Evolutionary conservation across 345 rosid genomes (phyloP).

Genomic region (Eucalyptus dawsonii): DNA sequence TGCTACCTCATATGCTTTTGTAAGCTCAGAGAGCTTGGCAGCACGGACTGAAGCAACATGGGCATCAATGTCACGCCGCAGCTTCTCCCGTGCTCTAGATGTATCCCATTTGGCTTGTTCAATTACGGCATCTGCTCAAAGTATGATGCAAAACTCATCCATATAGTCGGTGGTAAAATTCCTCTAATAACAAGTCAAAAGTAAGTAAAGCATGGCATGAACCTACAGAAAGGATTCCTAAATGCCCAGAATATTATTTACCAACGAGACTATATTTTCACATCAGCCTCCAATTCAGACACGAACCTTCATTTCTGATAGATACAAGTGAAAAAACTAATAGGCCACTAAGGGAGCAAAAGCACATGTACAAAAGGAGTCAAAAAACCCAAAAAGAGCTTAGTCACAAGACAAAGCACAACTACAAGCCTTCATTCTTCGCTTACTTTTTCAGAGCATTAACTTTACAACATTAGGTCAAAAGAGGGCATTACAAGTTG

Average conservation of each 20-base stretch:
- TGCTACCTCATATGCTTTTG: constrained; percentile 64
- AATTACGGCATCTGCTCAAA: constrained; percentile 65
- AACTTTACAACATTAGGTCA: background rate
- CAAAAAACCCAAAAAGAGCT: background rate
- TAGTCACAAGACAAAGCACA: background rate
- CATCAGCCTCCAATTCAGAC: background rate
- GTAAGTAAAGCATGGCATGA: background rate
- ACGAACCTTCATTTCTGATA: background rate
- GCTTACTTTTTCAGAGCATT: background rate
- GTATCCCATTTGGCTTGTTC: constrained; percentile 92
- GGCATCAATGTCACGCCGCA: constrained; percentile 77
- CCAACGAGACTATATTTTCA: background rate
- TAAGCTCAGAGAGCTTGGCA: constrained; percentile 74
- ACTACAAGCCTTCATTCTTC: background rate
- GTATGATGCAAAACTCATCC: background rate
- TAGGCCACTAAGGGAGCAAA: background rate
- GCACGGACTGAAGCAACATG: constrained; percentile 73
- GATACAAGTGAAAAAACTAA: background rate
- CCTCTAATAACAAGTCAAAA: background rate
- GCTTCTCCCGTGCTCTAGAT: constrained; percentile 63
- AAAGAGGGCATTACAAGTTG: background rate
- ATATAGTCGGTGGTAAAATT: background rate
- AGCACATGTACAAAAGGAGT: background rate
- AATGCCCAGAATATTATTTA: background rate
- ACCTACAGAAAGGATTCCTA: background rate